Base-by-base conservation (phyloP, 108 stramenopile species). In the Discostella pseudostelligera region DNA sequence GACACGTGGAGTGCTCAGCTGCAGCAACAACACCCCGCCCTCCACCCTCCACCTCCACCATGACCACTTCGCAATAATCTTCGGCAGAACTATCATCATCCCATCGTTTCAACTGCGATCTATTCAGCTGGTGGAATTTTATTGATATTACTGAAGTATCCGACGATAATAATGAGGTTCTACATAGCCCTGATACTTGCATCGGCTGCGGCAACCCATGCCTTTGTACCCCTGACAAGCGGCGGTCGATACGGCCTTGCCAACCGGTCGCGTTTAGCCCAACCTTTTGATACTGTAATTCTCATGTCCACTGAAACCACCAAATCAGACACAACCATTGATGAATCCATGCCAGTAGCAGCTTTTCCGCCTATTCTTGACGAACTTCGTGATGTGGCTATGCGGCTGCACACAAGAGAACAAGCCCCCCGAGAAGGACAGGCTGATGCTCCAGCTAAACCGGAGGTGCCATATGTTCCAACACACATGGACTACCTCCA, bases 351-450 rank as follows among this genome's bases (percentile, higher is more conserved):
- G 25, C 26, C 20, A 36, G 44, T 19, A 42, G 54, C 26, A 10
- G 22, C 10, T 16, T 62, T 62, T 32, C 62, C 62, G 20, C 53
- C 66, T 16, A 76, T 76, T 20, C 61, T 76, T 24, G 47, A 43
- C n/a, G 96, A 95, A 61, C 82, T 97, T 40, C 80, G 94, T 26
- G 87, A 84, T 36, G 91, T 88, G 9, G 96, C 96, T 40, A 97
- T 97, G 96, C 84, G 80, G 64, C 65, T 97, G 43, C 96, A 97
- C 68, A 97, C 96, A 19, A 69, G 80, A 49, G 74, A 81, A 47
- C 96, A 97, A 62, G 87, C 94, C 9, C 96, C 96, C 24, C 82
- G 86, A 66, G 94, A 95, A 80, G 96, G 96, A 3, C 43, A 87
- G 65, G 90, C 87, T 4, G 54, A 66, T 58, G 70, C 72, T 0